A percentile compares a stretch with the other conserved stretches of the same genome.
Evolutionary conservation across 176 grass and related monocot genomes (phyloP).

Genomic region (Stipa capillata): DNA sequence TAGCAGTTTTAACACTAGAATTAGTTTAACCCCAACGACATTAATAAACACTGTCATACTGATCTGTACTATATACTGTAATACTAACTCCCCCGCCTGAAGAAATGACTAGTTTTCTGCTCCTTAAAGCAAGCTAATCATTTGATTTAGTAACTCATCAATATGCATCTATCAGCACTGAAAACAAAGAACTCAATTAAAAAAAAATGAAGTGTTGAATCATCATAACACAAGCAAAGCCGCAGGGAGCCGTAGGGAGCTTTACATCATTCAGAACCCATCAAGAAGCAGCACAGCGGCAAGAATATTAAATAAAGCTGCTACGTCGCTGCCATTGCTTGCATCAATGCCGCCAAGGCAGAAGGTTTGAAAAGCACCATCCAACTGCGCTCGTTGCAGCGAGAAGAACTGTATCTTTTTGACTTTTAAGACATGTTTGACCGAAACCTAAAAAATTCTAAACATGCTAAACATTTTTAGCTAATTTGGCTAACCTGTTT

Average conservation of each 20-base stretch:
- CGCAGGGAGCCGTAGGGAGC: not conserved
- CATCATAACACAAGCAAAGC: slow-evolving; percentile 2
- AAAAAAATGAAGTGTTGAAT: not conserved
- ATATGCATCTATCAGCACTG: not conserved
- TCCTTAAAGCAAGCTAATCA: slow-evolving; percentile 28
- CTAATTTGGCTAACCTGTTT: too few species aligned
- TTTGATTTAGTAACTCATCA: slow-evolving; percentile 27
- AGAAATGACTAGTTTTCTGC: not conserved
- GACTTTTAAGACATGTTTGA: too few species aligned
- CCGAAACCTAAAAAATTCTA: too few species aligned
- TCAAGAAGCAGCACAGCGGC: slow-evolving; percentile 6
- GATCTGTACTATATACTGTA: too few species aligned
- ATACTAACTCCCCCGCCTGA: not conserved
- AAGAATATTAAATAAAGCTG: slow-evolving; percentile 27
- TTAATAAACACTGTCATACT: too few species aligned
- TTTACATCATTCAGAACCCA: slow-evolving; percentile 5
- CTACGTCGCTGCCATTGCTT: slow-evolving; percentile 1
- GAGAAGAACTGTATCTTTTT: not conserved
- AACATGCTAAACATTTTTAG: too few species aligned
- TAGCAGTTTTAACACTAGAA: not conserved
- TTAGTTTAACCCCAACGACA: too few species aligned
- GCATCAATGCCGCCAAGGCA: slow-evolving; percentile 16
- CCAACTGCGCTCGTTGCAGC: slow-evolving; percentile 10
- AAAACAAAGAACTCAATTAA: not conserved
- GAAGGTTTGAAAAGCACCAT: slow-evolving; percentile 38